phyloP scores from a whole-genome alignment of 2,329 filamentous ascomycete species.

The Fusarium annulatum region DNA sequence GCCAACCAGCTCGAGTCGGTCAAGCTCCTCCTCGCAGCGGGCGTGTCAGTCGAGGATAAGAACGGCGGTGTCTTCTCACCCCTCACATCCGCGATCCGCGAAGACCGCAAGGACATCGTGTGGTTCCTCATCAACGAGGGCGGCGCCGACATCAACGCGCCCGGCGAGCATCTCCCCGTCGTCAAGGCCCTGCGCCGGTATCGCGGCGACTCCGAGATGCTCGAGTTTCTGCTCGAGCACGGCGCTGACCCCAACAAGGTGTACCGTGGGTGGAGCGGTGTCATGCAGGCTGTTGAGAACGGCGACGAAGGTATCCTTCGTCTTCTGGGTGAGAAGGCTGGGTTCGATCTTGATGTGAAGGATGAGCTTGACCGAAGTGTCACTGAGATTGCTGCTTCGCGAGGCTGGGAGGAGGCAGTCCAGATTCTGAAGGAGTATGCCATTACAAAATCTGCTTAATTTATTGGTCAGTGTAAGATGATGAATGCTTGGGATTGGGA shows the following conservation, averaged over 20 bases:
- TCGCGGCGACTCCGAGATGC: conserved; percentile 66
- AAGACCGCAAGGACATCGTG: conserved; percentile 70
- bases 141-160: conserved; percentile 72
- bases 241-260: conserved; percentile 76
- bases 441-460: conserved; percentile 22
- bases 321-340: conserved; percentile 61
- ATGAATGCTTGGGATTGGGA: conserved; percentile 22
- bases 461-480: conserved; percentile 33
- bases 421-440: conserved; percentile 53
- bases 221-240: conserved; percentile 70
- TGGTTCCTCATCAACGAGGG: conserved; percentile 70
- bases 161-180: conserved; percentile 76
- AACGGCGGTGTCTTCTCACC: conserved; percentile 79
- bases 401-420: conserved; percentile 69
- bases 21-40: conserved; percentile 71
- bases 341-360: conserved; percentile 61
- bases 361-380: conserved; percentile 67
- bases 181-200: conserved; percentile 75
- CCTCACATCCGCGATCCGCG: conserved; percentile 74
- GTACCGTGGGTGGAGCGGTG: conserved; percentile 73
- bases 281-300: conserved; percentile 74
- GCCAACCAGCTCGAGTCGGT: conserved; percentile 75
- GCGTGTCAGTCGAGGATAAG: conserved; percentile 76
- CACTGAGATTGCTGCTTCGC: conserved; percentile 66
- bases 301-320: conserved; percentile 66